Conservation (phyloP, 2,329 filamentous ascomycete genomes). For the Aureobasidium sp. region DNA sequence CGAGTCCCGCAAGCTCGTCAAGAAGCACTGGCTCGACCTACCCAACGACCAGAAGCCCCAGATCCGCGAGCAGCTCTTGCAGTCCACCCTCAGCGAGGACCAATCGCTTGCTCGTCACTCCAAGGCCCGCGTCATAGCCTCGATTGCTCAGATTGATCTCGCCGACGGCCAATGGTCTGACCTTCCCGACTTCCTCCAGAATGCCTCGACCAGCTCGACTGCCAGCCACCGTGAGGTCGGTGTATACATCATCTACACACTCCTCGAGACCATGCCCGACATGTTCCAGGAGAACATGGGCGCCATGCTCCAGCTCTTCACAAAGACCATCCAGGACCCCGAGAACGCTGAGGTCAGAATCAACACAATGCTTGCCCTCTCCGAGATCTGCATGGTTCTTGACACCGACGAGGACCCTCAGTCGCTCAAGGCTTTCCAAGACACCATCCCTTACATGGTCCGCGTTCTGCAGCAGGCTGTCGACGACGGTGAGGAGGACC, state of each 20-base stretch:
- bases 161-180: conserved; percentile 79
- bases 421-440: conserved; percentile 65
- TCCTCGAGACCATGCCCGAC: conserved; percentile 80
- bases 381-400: conserved; percentile 77
- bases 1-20: conserved; percentile 72
- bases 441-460: conserved; percentile 79
- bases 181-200: conserved; percentile 68
- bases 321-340: conserved; percentile 78
- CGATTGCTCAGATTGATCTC: conserved; percentile 78
- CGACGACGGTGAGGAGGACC: conserved; percentile 69
- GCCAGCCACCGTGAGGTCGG: conserved; percentile 80
- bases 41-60: conserved; percentile 66
- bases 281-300: conserved; percentile 72
- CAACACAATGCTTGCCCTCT: conserved; percentile 87
- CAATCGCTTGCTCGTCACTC: conserved; percentile 73
- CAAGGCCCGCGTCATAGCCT: conserved; percentile 76
- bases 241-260: conserved; percentile 85
- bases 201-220: conserved; percentile 65
- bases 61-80: conserved; percentile 73
- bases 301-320: conserved; percentile 75
- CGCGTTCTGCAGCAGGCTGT: conserved; percentile 79
- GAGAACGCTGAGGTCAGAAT: conserved; percentile 87
- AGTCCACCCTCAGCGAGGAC: conserved; percentile 73
- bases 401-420: conserved; percentile 77
- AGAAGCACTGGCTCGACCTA: conserved; percentile 76